These are phyloP conservation scores for Picocystis salinarum DNA, from an alignment of 139 green algal genomes.

Conservation along the genomic window DNA sequence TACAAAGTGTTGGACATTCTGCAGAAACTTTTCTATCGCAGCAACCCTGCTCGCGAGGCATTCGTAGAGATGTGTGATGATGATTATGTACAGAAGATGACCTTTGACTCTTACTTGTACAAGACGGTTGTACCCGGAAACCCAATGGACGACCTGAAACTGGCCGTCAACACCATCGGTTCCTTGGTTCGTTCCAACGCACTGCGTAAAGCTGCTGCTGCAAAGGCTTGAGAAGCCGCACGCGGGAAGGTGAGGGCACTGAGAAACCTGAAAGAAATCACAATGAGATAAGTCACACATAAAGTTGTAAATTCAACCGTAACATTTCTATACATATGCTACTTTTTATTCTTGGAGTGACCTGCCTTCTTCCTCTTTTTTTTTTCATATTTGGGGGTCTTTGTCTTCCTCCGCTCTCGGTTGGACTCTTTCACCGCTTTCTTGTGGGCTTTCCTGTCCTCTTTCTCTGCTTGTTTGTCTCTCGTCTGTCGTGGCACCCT, in stretches of 20 bases:
- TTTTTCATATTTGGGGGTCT: constrained; percentile 86
- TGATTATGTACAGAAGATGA: constrained; percentile 99
- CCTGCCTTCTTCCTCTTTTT: constrained; percentile 41
- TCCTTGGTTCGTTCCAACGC: constrained; percentile 80
- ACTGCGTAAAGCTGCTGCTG: constrained; percentile 53
- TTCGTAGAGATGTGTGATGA: constrained; percentile 98
- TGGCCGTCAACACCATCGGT: constrained; percentile 70
- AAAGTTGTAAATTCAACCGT: too few relatives aligned
- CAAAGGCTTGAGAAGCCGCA: too few relatives aligned
- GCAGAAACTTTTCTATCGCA: constrained; percentile 94
- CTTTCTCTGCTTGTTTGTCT: constrained; percentile 5
- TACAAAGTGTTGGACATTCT: constrained; percentile 99
- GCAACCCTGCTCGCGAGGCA: constrained; percentile 92
- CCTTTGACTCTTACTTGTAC: constrained; percentile 98
- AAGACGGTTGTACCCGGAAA: constrained; percentile 99
- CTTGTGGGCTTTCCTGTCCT: constrained; percentile 44
- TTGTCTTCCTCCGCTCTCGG: constrained; percentile 66
- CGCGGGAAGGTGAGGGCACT: too few relatives aligned
- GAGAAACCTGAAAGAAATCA: too few relatives aligned
- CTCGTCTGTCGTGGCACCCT: constrained; percentile 27
- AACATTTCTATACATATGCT: constrained; percentile 4
- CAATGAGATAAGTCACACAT: too few relatives aligned
- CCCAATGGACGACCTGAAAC: constrained; percentile 91
- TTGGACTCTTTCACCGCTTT: constrained; percentile 70
- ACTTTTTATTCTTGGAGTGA: constrained; percentile 34